Evolutionary conservation across 225 moss, liverwort and hornwort genomes (phyloP), one percentile per base, ranked within the genome.

Genomic region (Rhytidiadelphus loreus): DNA sequence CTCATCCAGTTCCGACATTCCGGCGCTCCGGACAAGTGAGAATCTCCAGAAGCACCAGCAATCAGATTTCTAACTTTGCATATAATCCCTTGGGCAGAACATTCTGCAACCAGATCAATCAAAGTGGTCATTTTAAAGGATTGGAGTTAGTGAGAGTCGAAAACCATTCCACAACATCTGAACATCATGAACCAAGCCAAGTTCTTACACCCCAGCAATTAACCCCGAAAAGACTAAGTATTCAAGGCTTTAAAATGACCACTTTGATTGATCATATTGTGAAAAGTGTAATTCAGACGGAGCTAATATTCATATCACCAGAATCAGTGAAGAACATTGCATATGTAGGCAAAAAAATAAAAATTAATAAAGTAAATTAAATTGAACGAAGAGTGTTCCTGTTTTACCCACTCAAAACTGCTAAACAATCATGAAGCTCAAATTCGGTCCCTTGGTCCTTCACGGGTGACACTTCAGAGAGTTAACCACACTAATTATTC

Each of bases 1-100:
- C 90, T 99, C 98, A 94, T 99, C 98, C 88, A 93, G 91, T 93
- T 93, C 98, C 86, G 97, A 97, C 98, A 99, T 99, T 83, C 85
- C 79, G 65, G 72, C 77, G 72, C 87, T 86, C 68, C 70, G 58
- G 16, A 69, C 44, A 57, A 80, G 57, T 74, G 48, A 61, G 53
- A 77, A 83, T 72, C 44, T 62, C 68, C 56, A 70, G 39, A 90
- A 84, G 60, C 83, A 88, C 84, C 92, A 39, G 58, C 56, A 59
- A 71, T 56, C 28, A 69, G 81, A 63, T 80, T 77, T 57, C 57
- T 78, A 87, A 35, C 24, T 44, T 26, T 13, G 63, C 52, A 64
- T 26, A 25, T 21, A 59, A 75, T 15, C 69, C 57, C 58, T 73
- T 22, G 23, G 32, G n/a, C 68, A 80, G 41, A 80, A 68, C 86